These are phyloP conservation scores for Glycine soja DNA, from an alignment of 306 rosid species.

Conservation along the genomic window DNA sequence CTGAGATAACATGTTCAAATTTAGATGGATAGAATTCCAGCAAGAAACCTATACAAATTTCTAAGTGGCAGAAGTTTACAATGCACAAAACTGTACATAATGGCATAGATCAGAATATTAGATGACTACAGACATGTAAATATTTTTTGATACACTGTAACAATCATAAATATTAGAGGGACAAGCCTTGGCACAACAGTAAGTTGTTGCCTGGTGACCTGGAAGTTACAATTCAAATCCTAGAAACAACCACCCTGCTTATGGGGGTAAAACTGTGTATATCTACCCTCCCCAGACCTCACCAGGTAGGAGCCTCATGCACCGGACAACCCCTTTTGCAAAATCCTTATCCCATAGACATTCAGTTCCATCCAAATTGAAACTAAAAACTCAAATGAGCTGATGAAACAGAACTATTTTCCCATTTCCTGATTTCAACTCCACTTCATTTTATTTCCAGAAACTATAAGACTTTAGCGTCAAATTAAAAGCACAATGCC, in stretches of 20 bases:
- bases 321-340: background rate
- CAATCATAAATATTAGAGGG: constrained; percentile 15
- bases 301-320: background rate
- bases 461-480: background rate
- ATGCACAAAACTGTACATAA: constrained; percentile 9
- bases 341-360: background rate
- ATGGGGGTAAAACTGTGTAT: background rate
- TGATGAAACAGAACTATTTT: constrained; percentile 6
- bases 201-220: background rate
- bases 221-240: background rate
- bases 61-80: background rate
- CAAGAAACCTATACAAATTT: constrained; percentile 31
- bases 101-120: background rate
- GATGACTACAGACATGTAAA: constrained; percentile 5
- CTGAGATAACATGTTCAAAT: constrained; percentile 54
- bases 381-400: background rate
- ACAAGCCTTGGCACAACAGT: background rate
- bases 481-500: constrained; percentile 8
- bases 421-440: constrained; percentile 1
- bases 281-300: constrained; percentile 11
- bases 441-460: background rate
- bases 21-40: constrained; percentile 48
- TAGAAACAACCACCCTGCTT: background rate
- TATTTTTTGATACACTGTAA: background rate
- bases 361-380: background rate